Base-by-base conservation (phyloP, 108 stramenopile species). In the Skeletonema menzelii region DNA sequence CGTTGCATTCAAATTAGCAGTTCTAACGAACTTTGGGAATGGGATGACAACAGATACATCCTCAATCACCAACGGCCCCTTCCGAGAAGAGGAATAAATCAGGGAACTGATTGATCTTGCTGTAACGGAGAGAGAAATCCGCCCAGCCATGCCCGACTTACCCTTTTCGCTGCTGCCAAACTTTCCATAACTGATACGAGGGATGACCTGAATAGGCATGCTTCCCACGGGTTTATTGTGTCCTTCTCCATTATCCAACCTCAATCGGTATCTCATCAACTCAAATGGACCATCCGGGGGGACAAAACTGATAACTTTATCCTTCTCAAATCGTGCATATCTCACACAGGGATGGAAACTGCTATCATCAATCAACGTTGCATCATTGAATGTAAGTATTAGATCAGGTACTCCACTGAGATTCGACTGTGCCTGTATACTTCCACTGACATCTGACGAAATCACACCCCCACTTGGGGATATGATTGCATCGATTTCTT, bases 291-390 rank as follows among this genome's bases (percentile, higher is more conserved):
- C 99, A 87, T 99, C 99, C 15, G 99, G 99, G 0, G 99, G 99
- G 6, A 99, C 97, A 80, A 99, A 99, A 67, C 89, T 91, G 22
- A 98, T 91, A 5, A 97, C 94, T 49, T 86, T 77, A 70, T 98
- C 98, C 24, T 84, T 75, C 65, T 98, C 99, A 76, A 84, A 99
- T 17, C 97, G 82, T 10, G 84, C 77, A 77, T 98, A 97, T 59
- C 99, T 82, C 59, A 99, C 98, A 82, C 99, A 99, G 20, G 99
- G 99, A 86, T 99, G 99, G 76, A 99, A 97, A 57, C 86, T 85
- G 66, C 97, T 97, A 84, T 98, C 98, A 70, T 97, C 97, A 75
- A 98, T 96, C 15, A 98, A 67, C 22, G 67, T 70, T 5, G 96
- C 91, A 70, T 97, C 92, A 38, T 87, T 87, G 66, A 98, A 98